Conservation (phyloP, 495 filamentous ascomycete species). For the Mytilinidion resinicola region DNA sequence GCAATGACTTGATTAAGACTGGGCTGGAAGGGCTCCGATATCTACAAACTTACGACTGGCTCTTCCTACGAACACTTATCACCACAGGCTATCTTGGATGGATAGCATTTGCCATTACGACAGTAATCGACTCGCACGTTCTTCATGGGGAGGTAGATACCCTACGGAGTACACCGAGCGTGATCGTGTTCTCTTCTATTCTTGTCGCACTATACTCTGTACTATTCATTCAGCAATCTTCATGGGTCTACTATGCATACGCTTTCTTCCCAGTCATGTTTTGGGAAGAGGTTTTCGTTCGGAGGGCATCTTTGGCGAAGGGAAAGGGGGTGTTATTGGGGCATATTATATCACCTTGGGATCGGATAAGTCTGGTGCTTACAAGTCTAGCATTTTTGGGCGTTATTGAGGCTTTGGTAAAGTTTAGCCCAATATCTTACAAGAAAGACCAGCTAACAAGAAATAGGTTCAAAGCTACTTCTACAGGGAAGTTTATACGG, state of each 20-base stretch:
- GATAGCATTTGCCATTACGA: constrained; percentile 92
- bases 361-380: constrained; percentile 50
- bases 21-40: constrained; percentile 85
- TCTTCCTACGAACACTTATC: constrained; percentile 90
- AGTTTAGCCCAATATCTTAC: constrained; percentile 26
- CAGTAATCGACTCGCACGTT: constrained; percentile 84
- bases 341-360: constrained; percentile 54
- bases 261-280: constrained; percentile 86
- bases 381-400: constrained; percentile 61
- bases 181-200: constrained; percentile 65
- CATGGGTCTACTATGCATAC: constrained; percentile 86
- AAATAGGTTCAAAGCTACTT: constrained; percentile 76
- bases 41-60: constrained; percentile 94
- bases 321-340: constrained; percentile 65
- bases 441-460: constrained; percentile 6
- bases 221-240: constrained; percentile 70
- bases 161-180: constrained; percentile 55
- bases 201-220: constrained; percentile 69
- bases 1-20: constrained; percentile 65
- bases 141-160: constrained; percentile 64
- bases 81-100: constrained; percentile 93
- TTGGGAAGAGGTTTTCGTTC: constrained; percentile 93
- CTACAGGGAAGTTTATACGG: constrained; percentile 76
- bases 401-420: constrained; percentile 76
- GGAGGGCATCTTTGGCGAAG: constrained; percentile 59